These are phyloP conservation scores for Exophiala calicioides DNA, from an alignment of 2,329 filamentous ascomycete species.

Conservation along the genomic window DNA sequence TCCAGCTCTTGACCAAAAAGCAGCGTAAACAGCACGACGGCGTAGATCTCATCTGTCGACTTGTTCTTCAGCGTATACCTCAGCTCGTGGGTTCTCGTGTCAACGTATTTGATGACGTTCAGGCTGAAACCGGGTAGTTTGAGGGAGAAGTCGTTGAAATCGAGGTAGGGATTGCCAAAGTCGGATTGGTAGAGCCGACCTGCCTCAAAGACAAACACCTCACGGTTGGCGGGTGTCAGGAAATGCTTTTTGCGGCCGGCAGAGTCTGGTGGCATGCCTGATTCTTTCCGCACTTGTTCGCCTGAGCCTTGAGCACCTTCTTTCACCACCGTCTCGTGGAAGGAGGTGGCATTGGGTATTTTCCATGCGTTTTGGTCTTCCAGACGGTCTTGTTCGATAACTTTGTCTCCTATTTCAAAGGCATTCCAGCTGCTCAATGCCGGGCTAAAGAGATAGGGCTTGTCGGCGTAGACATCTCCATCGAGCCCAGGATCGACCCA, in stretches of 20 bases:
- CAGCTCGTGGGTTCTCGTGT: slow-evolving; percentile 74
- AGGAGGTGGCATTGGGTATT: slow-evolving; percentile 36
- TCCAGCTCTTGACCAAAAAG: slow-evolving; percentile 48
- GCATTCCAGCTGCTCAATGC: slow-evolving; percentile 78
- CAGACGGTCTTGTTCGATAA: slow-evolving; percentile 21
- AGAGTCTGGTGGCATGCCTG: slow-evolving; percentile 55
- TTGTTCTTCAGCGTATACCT: slow-evolving; percentile 91
- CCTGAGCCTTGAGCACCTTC: slow-evolving; percentile 66
- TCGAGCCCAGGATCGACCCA: slow-evolving; percentile 89
- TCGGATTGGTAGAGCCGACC: slow-evolving; percentile 64
- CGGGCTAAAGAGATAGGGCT: slow-evolving; percentile 82
- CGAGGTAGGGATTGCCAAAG: slow-evolving; percentile 91
- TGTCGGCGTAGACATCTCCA: slow-evolving; percentile 83
- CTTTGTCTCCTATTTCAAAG: slow-evolving; percentile 56
- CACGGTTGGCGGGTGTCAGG: slow-evolving; percentile 56
- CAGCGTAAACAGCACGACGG: slow-evolving; percentile 79
- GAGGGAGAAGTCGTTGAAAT: slow-evolving; percentile 65
- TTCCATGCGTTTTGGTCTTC: slow-evolving; percentile 27
- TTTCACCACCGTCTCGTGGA: slow-evolving; percentile 59
- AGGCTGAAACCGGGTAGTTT: slow-evolving; percentile 41
- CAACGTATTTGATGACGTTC: slow-evolving; percentile 42
- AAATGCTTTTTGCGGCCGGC: slow-evolving; percentile 63
- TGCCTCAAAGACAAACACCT: slow-evolving; percentile 62
- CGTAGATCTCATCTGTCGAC: slow-evolving; percentile 70
- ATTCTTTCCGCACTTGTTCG: slow-evolving; percentile 45